Base-by-base conservation (phyloP, 1,139 yeast genomes). In the Pichia sorboxylosa region DNA sequence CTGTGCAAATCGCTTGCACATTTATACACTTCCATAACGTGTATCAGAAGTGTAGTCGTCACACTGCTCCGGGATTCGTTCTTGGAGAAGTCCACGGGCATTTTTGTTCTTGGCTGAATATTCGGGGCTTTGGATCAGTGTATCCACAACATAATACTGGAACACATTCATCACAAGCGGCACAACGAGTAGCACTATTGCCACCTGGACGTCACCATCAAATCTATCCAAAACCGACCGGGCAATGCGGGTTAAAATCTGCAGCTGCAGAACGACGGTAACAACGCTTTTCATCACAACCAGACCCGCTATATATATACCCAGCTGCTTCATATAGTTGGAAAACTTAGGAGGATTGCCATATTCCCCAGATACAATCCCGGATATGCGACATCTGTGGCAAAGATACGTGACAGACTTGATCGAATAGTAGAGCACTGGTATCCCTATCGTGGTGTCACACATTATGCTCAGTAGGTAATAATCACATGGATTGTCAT, bases 361-460 rank as follows among this genome's bases (percentile, higher is more conserved):
- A 51, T 90, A 90, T 47, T 81, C 74, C 3, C 97, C 97, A 31
- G 92, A 77, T 34, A 79, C 75, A 6, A 84, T 77, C 34, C 82
- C 73, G 30, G 59, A 51, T 29, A 81, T 63, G 4, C 70, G 58
- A 2, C 60, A 11, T 9, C n/a, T 50, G 26, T 51, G 55, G 40
- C 65, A 64, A 13, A 80, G 78, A 9, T 18, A 17, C 1, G 36
- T 29, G 7, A 37, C 5, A 1, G 15, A 4, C 8, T 15, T 10
- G 19, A 37, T 35, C 20, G 28, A 37, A 14, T 32, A 22, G n/a
- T 37, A 37, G 5, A 37, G 15, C 9, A 37, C 27, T 1, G 40
- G 40, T 28, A 37, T 93, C 0, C 98, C 98, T n/a, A 87, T 66
- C 0, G 98, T 90, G 28, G 97, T 87, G 54, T 90, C 98, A 51